phyloP scores from a whole-genome alignment of 495 filamentous ascomycete species.

The Hyphodiscus hymeniophilus region DNA sequence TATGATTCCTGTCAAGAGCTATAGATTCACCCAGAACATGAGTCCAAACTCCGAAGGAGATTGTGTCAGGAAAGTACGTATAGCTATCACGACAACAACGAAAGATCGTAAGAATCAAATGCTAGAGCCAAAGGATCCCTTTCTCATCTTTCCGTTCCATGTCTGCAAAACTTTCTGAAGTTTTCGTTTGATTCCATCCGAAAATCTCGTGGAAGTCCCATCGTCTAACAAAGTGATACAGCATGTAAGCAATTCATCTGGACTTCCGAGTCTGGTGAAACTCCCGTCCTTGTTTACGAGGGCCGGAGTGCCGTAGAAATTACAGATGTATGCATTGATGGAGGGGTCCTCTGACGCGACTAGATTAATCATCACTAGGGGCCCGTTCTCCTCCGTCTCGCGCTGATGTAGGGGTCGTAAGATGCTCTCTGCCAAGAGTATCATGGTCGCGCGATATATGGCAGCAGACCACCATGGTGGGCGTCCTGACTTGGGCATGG shows the following conservation, averaged over 20 bases:
- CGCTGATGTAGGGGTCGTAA: constrained; percentile 13
- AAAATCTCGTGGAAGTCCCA: constrained; percentile 29
- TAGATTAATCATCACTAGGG: background rate
- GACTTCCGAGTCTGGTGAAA: constrained; percentile 27
- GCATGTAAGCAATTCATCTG: constrained; percentile 32
- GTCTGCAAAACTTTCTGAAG: constrained; percentile 23
- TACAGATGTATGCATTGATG: background rate
- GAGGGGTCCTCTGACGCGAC: background rate
- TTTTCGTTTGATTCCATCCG: constrained; percentile 39
- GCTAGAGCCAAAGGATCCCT: no score
- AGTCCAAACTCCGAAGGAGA: no score
- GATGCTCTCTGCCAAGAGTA: constrained; percentile 40
- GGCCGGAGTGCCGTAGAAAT: background rate
- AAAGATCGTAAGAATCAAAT: no score
- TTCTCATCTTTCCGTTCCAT: constrained; percentile 6
- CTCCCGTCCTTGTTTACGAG: constrained; percentile 26
- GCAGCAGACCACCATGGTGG: constrained; percentile 48
- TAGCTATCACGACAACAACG: no score
- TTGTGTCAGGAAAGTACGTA: no score
- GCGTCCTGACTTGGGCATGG: constrained; percentile 33
- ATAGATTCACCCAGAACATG: no score
- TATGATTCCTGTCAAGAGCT: no score
- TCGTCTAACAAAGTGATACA: constrained; percentile 35
- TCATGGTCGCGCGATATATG: constrained; percentile 42
- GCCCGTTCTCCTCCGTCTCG: background rate